A percentile compares a stretch with the other conserved stretches of the same genome.
Conservation (phyloP, 306 rosid genomes). For the Cucumis hystrix region DNA sequence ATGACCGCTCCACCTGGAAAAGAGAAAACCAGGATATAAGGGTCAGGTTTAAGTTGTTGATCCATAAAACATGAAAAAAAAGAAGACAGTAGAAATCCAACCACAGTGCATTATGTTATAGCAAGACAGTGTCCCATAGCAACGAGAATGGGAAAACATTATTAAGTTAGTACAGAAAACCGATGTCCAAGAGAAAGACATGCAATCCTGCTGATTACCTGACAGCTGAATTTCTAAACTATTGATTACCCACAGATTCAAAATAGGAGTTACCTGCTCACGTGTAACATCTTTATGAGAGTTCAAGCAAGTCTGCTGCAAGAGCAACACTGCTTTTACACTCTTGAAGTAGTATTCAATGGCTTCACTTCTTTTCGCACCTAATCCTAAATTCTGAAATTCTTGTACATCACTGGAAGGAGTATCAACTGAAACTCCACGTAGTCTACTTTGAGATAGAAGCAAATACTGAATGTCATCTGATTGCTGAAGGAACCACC, state of each 20-base stretch:
- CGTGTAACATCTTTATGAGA: conserved; percentile 53
- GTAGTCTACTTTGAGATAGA: conserved; percentile 20
- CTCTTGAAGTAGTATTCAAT: conserved; percentile 57
- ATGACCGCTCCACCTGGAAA: conserved; percentile 50
- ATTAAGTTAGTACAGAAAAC: not conserved
- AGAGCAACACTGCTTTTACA: conserved; percentile 48
- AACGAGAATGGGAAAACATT: not conserved
- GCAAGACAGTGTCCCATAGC: not conserved
- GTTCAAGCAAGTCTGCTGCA: conserved; percentile 51
- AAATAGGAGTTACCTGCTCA: conserved; percentile 45
- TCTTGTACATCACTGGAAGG: conserved; percentile 8
- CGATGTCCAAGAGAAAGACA: not conserved
- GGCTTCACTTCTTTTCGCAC: conserved; percentile 48
- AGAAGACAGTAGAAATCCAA: not conserved
- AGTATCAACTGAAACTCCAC: conserved; percentile 20
- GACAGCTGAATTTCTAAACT: not conserved
- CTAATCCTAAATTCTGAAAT: conserved; percentile 13
- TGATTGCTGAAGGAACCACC: conserved; percentile 83
- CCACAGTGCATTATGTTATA: not conserved
- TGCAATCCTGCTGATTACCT: not conserved
- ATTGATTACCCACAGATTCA: not conserved
- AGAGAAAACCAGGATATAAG: not conserved
- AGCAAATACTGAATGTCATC: conserved; percentile 39
- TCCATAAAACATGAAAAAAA: not conserved
- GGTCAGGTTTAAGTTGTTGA: not conserved